phyloP scores from a whole-genome alignment of 495 filamentous ascomycete genomes.

The Penicillium nucicola region DNA sequence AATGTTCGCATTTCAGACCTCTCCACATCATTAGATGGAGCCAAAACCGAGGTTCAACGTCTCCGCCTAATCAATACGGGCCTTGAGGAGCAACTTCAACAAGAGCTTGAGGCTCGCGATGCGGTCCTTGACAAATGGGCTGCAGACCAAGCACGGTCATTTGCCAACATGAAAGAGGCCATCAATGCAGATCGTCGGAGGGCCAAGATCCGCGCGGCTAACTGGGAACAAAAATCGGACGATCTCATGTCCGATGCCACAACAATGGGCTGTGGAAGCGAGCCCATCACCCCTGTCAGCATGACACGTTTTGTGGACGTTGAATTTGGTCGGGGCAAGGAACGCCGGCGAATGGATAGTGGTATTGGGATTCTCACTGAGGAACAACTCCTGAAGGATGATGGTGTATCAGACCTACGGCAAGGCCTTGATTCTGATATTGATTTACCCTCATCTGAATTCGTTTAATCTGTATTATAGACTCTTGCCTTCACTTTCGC shows the following conservation, averaged over 20 bases:
- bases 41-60: slow-evolving; percentile 30
- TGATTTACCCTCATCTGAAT: slow-evolving; percentile 16
- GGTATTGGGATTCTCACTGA: slow-evolving; percentile 63
- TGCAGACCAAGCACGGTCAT: slow-evolving; percentile 35
- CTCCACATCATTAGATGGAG: slow-evolving; percentile 32
- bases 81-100: slow-evolving; percentile 33
- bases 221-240: slow-evolving; percentile 43
- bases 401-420: slow-evolving; percentile 19
- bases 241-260: slow-evolving; percentile 51
- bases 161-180: slow-evolving; percentile 39
- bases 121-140: slow-evolving; percentile 38
- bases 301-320: slow-evolving; percentile 44
- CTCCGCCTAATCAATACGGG: slow-evolving; percentile 30
- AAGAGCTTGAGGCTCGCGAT: slow-evolving; percentile 36
- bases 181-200: slow-evolving; percentile 34
- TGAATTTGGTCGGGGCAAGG: slow-evolving; percentile 44
- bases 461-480: slow-evolving; percentile 5
- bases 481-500: not conserved
- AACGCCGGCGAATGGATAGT: slow-evolving; percentile 53
- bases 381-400: slow-evolving; percentile 44
- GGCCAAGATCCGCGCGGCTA: slow-evolving; percentile 38
- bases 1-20: slow-evolving; percentile 40
- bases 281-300: slow-evolving; percentile 47
- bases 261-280: slow-evolving; percentile 28
- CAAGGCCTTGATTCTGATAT: slow-evolving; percentile 25